Percentiles rank a stretch among this genome's conserved stretches.
phyloP scores from a whole-genome alignment of 768 basidiomycete species.

The Botryobasidium botryosum region DNA sequence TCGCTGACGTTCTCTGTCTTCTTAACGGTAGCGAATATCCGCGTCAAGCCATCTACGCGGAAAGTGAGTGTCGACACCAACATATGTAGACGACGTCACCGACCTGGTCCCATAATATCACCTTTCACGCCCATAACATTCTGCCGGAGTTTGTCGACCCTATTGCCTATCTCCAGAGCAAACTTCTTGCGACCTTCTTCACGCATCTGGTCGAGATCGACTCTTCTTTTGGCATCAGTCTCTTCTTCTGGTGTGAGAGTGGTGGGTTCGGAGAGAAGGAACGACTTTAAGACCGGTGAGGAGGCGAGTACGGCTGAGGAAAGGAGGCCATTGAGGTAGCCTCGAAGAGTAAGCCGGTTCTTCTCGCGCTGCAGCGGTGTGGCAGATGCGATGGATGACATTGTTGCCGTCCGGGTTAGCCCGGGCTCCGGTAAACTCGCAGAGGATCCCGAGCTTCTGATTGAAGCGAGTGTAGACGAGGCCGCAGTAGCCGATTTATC shows the following conservation, averaged over 20 bases:
- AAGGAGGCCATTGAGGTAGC: slow-evolving; percentile 76
- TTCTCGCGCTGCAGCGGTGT: slow-evolving; percentile 46
- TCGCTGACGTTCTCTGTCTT: slow-evolving; percentile 55
- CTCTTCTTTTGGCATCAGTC: slow-evolving; percentile 59
- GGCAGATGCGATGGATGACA: slow-evolving; percentile 2
- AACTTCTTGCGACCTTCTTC: slow-evolving; percentile 81
- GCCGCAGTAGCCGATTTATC: slow-evolving; percentile 55
- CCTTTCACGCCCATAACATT: slow-evolving; percentile 81
- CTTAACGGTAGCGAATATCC: slow-evolving; percentile 80
- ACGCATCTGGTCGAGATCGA: slow-evolving; percentile 74
- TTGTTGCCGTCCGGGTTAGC: slow-evolving; percentile 15
- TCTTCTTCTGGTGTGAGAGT: slow-evolving; percentile 50
- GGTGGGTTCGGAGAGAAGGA: slow-evolving; percentile 65
- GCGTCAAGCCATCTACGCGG: slow-evolving; percentile 66
- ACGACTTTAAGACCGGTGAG: slow-evolving; percentile 72
- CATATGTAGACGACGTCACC: slow-evolving; percentile 1
- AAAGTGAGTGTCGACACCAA: background rate
- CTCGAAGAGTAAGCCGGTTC: slow-evolving; percentile 84
- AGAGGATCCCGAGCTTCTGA: slow-evolving; percentile 7
- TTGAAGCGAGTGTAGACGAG: slow-evolving; percentile 17
- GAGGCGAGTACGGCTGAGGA: slow-evolving; percentile 55
- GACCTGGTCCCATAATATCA: slow-evolving; percentile 79
- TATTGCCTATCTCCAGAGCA: slow-evolving; percentile 63
- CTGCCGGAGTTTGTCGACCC: slow-evolving; percentile 74
- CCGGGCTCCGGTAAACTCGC: no score